These are phyloP conservation scores for Luzula sylvatica DNA, from an alignment of 176 grass and related monocot genomes.

Conservation along the genomic window DNA sequence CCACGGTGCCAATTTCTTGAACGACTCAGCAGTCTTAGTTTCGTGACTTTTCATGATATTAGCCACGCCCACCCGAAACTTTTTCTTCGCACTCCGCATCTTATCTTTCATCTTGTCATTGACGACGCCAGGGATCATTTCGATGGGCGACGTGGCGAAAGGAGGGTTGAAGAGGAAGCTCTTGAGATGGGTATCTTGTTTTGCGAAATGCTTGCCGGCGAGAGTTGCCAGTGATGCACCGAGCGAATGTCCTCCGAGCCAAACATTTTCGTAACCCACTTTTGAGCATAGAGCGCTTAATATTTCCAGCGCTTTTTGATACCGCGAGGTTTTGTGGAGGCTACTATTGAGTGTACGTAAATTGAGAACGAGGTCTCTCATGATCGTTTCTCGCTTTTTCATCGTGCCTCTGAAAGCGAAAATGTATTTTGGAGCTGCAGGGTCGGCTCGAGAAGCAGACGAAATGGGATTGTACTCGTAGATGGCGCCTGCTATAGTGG, in stretches of 20 bases:
- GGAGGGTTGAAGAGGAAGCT: slow-evolving; percentile 65
- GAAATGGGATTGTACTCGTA: slow-evolving; percentile 27
- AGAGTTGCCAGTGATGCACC: slow-evolving; percentile 41
- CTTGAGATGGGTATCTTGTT: slow-evolving; percentile 16
- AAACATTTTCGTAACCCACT: slow-evolving; percentile 2
- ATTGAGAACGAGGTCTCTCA: slow-evolving; percentile 24
- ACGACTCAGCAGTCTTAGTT: background rate
- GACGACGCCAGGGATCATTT: slow-evolving; percentile 26
- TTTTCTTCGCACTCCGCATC: slow-evolving; percentile 34
- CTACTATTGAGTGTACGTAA: slow-evolving; percentile 26
- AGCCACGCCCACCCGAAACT: slow-evolving; percentile 28
- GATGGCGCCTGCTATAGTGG: slow-evolving; percentile 41
- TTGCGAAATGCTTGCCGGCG: slow-evolving; percentile 29
- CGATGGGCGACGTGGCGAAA: slow-evolving; percentile 28
- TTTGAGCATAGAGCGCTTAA: background rate
- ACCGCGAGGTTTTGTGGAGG: slow-evolving; percentile 28
- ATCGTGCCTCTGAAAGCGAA: slow-evolving; percentile 46
- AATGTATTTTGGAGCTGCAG: slow-evolving; percentile 25
- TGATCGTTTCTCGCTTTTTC: slow-evolving; percentile 17
- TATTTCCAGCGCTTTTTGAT: slow-evolving; percentile 15
- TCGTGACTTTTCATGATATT: slow-evolving; percentile 7
- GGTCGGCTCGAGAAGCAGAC: background rate
- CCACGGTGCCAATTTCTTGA: slow-evolving; percentile 36
- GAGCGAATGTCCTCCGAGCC: slow-evolving; percentile 49
- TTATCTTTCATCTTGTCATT: slow-evolving; percentile 23